phyloP scores from a whole-genome alignment of 257 asterid species.

The Gentiana macrophylla region DNA sequence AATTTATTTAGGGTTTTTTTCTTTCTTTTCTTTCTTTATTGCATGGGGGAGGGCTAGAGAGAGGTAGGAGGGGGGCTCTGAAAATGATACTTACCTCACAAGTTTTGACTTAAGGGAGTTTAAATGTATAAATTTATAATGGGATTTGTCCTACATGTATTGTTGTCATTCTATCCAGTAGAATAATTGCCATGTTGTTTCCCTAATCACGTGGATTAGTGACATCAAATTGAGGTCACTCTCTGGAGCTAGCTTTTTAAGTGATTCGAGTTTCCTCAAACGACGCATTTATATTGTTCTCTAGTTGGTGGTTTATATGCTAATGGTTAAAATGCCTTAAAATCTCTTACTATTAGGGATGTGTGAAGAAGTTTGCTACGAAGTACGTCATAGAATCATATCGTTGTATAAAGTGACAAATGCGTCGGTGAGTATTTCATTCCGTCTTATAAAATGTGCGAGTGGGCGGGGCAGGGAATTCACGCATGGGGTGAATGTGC shows the following conservation, averaged over 20 bases:
- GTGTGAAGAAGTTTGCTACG: too few species aligned
- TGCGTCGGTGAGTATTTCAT: too few species aligned
- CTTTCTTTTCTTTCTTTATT: too few species aligned
- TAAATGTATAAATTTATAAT: conserved; percentile 23
- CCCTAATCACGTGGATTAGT: conserved; percentile 6
- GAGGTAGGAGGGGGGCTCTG: background rate
- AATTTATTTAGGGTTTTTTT: background rate
- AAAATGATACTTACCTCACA: background rate
- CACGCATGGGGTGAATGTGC: too few species aligned
- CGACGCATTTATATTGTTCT: conserved; percentile 5
- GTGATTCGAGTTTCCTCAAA: background rate
- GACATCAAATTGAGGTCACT: conserved; percentile 9
- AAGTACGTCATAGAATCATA: too few species aligned
- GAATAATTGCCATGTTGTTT: conserved; percentile 11
- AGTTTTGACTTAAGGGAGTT: conserved; percentile 17
- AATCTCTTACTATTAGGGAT: too few species aligned
- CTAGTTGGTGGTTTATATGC: conserved; percentile 7
- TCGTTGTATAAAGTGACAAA: too few species aligned
- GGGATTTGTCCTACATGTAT: conserved; percentile 29
- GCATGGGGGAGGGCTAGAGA: background rate
- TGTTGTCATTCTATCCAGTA: conserved; percentile 26
- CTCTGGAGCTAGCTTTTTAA: background rate
- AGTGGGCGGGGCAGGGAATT: too few species aligned
- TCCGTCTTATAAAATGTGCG: too few species aligned
- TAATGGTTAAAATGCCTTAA: background rate